Percentiles rank a stretch among this genome's conserved stretches.
These are phyloP conservation scores for Tolypocladium pustulatum DNA, from an alignment of 2,329 filamentous ascomycete genomes.

Conservation along the genomic window DNA sequence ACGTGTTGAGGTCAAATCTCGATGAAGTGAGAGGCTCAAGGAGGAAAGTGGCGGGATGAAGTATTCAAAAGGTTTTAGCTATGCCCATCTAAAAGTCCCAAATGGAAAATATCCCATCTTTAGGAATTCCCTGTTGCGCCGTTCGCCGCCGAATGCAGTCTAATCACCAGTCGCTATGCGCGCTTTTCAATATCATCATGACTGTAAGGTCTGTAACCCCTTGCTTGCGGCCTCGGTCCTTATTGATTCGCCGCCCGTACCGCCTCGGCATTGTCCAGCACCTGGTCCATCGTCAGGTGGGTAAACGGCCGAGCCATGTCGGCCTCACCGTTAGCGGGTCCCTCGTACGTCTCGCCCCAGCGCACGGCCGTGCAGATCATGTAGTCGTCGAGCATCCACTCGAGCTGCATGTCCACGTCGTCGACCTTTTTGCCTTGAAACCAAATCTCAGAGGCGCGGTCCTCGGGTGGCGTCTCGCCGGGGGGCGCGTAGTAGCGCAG, in stretches of 20 bases:
- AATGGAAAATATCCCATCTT: background rate
- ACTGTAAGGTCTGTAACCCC: background rate
- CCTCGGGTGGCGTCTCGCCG: conserved; percentile 10
- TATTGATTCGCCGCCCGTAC: background rate
- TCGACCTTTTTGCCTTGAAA: conserved; percentile 18
- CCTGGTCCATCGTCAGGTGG: conserved; percentile 26
- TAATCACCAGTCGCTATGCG: background rate
- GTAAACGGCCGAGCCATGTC: conserved; percentile 17
- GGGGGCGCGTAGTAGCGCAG: conserved; percentile 55
- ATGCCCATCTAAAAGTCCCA: background rate
- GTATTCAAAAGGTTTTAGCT: background rate
- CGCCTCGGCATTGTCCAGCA: conserved; percentile 33
- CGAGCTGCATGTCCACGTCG: conserved; percentile 22
- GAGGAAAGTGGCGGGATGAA: background rate
- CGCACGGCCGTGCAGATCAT: conserved; percentile 42
- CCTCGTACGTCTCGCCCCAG: conserved; percentile 16
- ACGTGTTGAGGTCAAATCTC: too few species aligned
- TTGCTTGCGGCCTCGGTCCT: background rate
- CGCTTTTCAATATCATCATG: background rate
- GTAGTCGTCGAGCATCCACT: conserved; percentile 37
- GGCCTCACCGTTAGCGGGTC: conserved; percentile 32
- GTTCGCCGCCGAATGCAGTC: background rate
- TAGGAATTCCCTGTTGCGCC: background rate
- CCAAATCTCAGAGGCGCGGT: conserved; percentile 16
- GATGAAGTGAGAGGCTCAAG: background rate